Evolutionary conservation across 768 basidiomycete genomes (phyloP), one percentile per base, ranked within the genome.

Genomic region (Psilocybe cubensis): DNA sequence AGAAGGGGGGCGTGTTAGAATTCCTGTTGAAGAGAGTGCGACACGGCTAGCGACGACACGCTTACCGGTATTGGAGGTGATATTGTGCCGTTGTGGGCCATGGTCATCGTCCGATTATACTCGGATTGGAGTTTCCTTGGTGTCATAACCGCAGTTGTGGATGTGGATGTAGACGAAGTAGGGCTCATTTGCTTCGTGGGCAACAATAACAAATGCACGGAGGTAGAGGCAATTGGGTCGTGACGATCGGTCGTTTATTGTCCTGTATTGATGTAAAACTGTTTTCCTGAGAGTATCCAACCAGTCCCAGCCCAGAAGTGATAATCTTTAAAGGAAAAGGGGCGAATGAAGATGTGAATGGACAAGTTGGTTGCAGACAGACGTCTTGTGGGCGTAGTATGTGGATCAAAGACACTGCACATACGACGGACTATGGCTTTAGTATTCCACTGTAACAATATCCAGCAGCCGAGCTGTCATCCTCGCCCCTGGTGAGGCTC

Each of bases 301-400:
- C 60, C 56, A 54, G 54, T 50, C 42, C 61, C 63, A 65, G 61
- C 61, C 61, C 62, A 61, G 44, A 54, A 58, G 55, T 54, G 58
- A 57, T 59, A 56, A 46, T n/a, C 35, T 52, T 48, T 42, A 33
- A 54, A 33, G 47, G 28, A 29, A 25, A 18, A 20, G 4, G 21
- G 27, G 9, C 10, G 45, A 27, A 46, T 3, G 12, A 46, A 27
- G 28, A 17, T 46, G 28, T 44, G n/a, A n/a, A n/a, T n/a, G n/a
- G n/a, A n/a, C n/a, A n/a, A n/a, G n/a, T n/a, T n/a, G n/a, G n/a
- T n/a, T n/a, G n/a, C n/a, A 27, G 25, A 24, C 17, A 29, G 7
- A 47, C 20, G 33, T n/a, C 29, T 7, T 46, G 46, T 27, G 47
- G 41, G 40, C 31, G 46, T 54, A 40, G 18, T 38, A n/a, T n/a